Evolutionary conservation across 2,329 filamentous ascomycete species (phyloP), one percentile per base, ranked within the genome.

Genomic region (Tolypocladium cylindrosporum): DNA sequence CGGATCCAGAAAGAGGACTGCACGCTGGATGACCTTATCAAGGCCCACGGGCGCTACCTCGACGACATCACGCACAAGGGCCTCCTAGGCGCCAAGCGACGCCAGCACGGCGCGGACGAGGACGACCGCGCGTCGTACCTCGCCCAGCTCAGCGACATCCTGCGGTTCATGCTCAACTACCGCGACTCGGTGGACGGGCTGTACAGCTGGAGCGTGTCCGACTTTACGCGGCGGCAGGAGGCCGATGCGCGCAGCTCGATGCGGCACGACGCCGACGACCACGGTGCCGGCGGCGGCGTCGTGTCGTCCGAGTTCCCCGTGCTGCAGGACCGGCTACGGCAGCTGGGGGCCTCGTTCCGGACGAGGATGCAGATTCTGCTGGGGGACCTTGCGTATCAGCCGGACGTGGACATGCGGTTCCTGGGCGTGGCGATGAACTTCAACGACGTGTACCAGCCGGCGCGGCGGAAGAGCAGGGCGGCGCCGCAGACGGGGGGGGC

Each of bases 341-440:
- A 86, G 42, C 79, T 97, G 13, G 87, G 89, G 11, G 77, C 79
- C 14, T 88, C 91, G 59, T 99, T 97, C 75, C 82, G 85, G 60
- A 80, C 82, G 1, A 83, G 89, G 36, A 81, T 97, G 54, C 91
- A 91, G 70, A 79, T 92, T 45, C 75, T 99, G 57, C 77, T 99
- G 4, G 91, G 94, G 16, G 95, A 99, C 71, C 73, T 99, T 62
- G 89, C 91, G 10, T 93, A 95, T 74, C 93, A 97, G 73, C 88
- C 91, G 1, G 94, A 99, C 71, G 87, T 92, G 55, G 94, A 99
- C 71, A 90, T 99, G 86, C 82, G 93, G 57, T 97, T 97, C 78
- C 75, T 99, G 63, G 94, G 91, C 43, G 91, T 97, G 53, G 90
- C 94, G 45, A 97, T 99, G 91, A 99, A 97, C 74, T 99, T 97